These are phyloP conservation scores for Colletotrichum lindemuthianum DNA, from an alignment of 2,329 filamentous ascomycete species.

Conservation along the genomic window DNA sequence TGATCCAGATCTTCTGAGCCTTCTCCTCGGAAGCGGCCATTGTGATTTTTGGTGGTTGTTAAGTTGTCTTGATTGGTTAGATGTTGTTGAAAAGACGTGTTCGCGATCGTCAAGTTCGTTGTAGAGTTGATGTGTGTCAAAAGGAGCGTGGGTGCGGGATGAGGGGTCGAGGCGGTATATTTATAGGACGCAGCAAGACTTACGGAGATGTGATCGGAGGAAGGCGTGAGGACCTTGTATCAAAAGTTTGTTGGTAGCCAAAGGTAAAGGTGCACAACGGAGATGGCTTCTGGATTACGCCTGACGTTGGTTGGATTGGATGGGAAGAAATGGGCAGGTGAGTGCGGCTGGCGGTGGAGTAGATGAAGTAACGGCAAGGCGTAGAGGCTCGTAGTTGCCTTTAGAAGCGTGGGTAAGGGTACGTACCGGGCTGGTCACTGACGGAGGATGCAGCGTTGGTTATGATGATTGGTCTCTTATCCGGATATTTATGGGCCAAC, in stretches of 20 bases:
- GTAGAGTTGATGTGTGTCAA: too few relatives aligned
- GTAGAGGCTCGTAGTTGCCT: constrained; percentile 16
- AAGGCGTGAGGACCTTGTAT: neutral
- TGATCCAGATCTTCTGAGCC: constrained; percentile 57
- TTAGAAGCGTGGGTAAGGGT: constrained; percentile 1
- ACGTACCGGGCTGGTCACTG: too few relatives aligned
- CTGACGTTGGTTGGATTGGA: constrained; percentile 20
- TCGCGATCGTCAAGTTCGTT: too few relatives aligned
- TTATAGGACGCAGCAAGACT: too few relatives aligned
- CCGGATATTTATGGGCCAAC: too few relatives aligned
- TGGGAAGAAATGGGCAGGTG: constrained; percentile 5
- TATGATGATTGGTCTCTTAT: too few relatives aligned
- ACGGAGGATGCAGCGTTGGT: too few relatives aligned
- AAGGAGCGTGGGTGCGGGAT: too few relatives aligned
- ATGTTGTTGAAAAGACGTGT: neutral
- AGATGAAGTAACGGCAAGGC: constrained; percentile 6
- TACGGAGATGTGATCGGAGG: neutral
- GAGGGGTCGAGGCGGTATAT: too few relatives aligned
- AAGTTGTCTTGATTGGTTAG: constrained; percentile 1
- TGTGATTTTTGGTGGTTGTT: constrained; percentile 35
- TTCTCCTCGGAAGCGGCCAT: constrained; percentile 48
- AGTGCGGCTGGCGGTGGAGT: constrained; percentile 21
- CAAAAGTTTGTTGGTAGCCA: neutral
- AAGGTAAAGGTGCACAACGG: neutral
- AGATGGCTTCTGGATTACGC: constrained; percentile 21